These are phyloP conservation scores for Bretziella fagacearum DNA, from an alignment of 2,329 filamentous ascomycete genomes.

Conservation along the genomic window DNA sequence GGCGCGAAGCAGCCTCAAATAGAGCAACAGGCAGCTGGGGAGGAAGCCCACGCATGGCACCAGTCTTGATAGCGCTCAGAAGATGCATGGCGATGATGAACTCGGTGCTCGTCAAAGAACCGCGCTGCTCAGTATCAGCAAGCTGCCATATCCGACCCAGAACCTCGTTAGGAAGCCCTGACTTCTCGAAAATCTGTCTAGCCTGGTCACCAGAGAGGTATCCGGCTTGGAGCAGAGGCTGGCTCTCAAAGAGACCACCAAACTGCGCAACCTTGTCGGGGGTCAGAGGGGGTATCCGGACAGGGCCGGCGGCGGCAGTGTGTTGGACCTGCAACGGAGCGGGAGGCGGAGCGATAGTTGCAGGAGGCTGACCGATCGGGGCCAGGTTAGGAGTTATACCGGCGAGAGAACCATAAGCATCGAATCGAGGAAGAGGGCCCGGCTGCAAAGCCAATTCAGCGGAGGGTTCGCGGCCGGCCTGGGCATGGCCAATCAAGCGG, in stretches of 20 bases:
- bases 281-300: slow-evolving; percentile 75
- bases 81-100: slow-evolving; percentile 98
- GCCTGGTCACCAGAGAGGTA: slow-evolving; percentile 71
- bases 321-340: slow-evolving; percentile 36
- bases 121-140: slow-evolving; percentile 83
- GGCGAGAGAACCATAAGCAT: slow-evolving; percentile 42
- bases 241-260: slow-evolving; percentile 75
- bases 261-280: slow-evolving; percentile 86
- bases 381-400: slow-evolving; percentile 18
- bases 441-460: slow-evolving; percentile 68
- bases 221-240: slow-evolving; percentile 53
- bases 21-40: slow-evolving; percentile 65
- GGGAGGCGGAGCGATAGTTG: slow-evolving; percentile 27
- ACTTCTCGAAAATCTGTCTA: slow-evolving; percentile 89
- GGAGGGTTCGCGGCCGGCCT: slow-evolving; percentile 68
- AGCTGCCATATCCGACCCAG: slow-evolving; percentile 94
- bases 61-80: slow-evolving; percentile 76
- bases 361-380: slow-evolving; percentile 17
- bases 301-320: slow-evolving; percentile 43
- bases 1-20: slow-evolving; percentile 75
- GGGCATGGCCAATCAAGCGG: slow-evolving; percentile 87
- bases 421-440: slow-evolving; percentile 82
- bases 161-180: slow-evolving; percentile 72
- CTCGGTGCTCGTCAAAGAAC: slow-evolving; percentile 69
- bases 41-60: slow-evolving; percentile 62